phyloP scores from a whole-genome alignment of 2,329 filamentous ascomycete species.

The Pyrenochaeta sp. region DNA sequence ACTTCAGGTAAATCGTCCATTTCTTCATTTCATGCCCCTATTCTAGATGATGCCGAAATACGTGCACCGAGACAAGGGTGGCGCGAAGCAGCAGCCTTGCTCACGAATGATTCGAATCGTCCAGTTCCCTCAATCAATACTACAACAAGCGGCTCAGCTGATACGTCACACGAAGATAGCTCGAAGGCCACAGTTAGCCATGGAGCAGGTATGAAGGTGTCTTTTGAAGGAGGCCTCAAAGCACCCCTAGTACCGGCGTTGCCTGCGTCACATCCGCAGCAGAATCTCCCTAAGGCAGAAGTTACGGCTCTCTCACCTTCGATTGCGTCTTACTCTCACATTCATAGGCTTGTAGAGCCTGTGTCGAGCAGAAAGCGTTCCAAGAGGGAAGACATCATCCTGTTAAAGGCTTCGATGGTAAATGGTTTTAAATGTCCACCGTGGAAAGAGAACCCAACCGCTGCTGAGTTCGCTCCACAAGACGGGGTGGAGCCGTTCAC shows the following conservation, averaged over 20 bases:
- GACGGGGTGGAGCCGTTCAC: slow-evolving; percentile 65
- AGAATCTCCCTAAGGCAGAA: background rate
- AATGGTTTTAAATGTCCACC: slow-evolving; percentile 86
- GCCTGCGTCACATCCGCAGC: background rate
- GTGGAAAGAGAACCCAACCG: slow-evolving; percentile 73
- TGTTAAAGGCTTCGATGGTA: slow-evolving; percentile 79
- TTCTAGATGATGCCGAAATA: background rate
- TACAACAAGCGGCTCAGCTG: slow-evolving; percentile 14
- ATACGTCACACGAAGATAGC: slow-evolving; percentile 19
- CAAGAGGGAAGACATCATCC: slow-evolving; percentile 76
- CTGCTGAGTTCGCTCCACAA: slow-evolving; percentile 67
- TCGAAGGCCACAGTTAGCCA: background rate
- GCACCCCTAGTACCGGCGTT: background rate
- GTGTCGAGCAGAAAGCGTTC: slow-evolving; percentile 68
- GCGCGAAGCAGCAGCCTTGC: slow-evolving; percentile 1
- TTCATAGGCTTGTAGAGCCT: slow-evolving; percentile 55
- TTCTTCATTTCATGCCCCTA: slow-evolving; percentile 10
- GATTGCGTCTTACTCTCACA: slow-evolving; percentile 27
- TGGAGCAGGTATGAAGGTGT: background rate
- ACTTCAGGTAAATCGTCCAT: slow-evolving; percentile 27
- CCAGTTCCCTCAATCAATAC: background rate
- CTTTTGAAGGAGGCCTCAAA: background rate
- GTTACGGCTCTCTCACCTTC: slow-evolving; percentile 7
- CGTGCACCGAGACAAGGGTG: background rate
- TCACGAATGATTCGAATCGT: slow-evolving; percentile 14